Evolutionary conservation across 805 yeast species (phyloP), one percentile per base, ranked within the genome.

Genomic region (Ogataea neopini): DNA sequence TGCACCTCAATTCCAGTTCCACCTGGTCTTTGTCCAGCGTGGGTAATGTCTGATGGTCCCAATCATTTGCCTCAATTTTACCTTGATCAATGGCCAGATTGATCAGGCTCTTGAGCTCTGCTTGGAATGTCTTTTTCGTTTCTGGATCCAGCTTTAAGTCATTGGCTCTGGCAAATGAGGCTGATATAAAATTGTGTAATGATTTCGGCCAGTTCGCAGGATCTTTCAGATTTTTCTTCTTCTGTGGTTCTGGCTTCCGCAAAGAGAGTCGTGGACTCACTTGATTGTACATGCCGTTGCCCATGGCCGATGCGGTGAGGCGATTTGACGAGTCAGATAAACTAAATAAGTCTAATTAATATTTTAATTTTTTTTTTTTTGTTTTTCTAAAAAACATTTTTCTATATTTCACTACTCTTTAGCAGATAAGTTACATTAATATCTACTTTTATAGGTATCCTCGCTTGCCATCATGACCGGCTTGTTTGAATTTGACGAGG

Each of bases 11-110:
- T n/a, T 58, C 57, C 2, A 61, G 41, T 36, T 40, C 35, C 39
- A 41, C 44, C 6, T 17, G 51, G 30, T 43, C 42, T 25, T 10
- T 23, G 35, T 47, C 42, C 22, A 50, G 71, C 55, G 40, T 74
- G 52, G 88, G 88, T 5, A 84, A 52, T 25, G 64, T 62, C 59
- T 79, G 81, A 9, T 40, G 52, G 3, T 56, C 59, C 90, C 90
- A 84, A 49, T 81, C 75, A 51, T 77, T 81, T 0, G 63, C 52
- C 66, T 75, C 71, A 3, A 83, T 54, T 34, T 70, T 71, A 18
- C 67, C 66, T 40, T 70, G 65, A 2, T 65, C 63, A 14, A 75
- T 71, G 0, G 87, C 86, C 44, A 63, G 52, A 44, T 77, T 72
- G 22, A 84, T 70, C 29, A 81, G 56, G 9, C 60, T 51, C 54